Evolutionary conservation across 2,329 filamentous ascomycete species (phyloP).

Genomic region (Thielaviopsis ethacetica): DNA sequence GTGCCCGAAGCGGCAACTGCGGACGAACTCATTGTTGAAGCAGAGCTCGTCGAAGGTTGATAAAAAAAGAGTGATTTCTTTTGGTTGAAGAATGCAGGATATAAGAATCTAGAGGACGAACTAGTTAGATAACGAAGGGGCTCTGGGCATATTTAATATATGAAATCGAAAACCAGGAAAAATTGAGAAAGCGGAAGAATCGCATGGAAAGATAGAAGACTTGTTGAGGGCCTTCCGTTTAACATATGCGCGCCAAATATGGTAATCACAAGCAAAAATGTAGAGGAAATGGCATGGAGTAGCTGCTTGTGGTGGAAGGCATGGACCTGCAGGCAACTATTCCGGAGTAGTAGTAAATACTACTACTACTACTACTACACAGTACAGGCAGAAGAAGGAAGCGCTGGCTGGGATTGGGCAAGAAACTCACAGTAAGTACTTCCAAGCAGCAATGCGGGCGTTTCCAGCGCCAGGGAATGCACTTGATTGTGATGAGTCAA

Average conservation of each 20-base stretch:
- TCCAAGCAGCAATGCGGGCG: too few species aligned
- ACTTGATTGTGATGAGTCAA: background rate
- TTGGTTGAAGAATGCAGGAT: background rate
- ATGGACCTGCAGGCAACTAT: background rate
- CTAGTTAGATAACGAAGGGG: background rate
- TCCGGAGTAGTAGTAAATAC: too few species aligned
- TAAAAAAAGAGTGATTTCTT: background rate
- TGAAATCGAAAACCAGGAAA: background rate
- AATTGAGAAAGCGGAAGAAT: background rate
- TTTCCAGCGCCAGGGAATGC: too few species aligned
- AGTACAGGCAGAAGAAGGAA: too few species aligned
- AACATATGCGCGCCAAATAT: background rate
- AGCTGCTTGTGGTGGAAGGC: background rate
- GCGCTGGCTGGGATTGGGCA: too few species aligned
- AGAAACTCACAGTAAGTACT: too few species aligned
- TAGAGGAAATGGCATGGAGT: background rate
- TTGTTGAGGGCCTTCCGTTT: background rate
- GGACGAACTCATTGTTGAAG: slow-evolving; percentile 12
- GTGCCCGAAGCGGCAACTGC: slow-evolving; percentile 2
- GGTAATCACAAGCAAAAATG: background rate
- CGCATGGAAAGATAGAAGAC: background rate
- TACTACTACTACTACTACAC: too few species aligned
- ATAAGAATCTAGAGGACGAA: background rate
- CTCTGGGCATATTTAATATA: background rate
- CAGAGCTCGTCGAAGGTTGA: background rate